Base-by-base conservation (phyloP, 2,329 filamentous ascomycete species). In the Claviceps quebecensis region DNA sequence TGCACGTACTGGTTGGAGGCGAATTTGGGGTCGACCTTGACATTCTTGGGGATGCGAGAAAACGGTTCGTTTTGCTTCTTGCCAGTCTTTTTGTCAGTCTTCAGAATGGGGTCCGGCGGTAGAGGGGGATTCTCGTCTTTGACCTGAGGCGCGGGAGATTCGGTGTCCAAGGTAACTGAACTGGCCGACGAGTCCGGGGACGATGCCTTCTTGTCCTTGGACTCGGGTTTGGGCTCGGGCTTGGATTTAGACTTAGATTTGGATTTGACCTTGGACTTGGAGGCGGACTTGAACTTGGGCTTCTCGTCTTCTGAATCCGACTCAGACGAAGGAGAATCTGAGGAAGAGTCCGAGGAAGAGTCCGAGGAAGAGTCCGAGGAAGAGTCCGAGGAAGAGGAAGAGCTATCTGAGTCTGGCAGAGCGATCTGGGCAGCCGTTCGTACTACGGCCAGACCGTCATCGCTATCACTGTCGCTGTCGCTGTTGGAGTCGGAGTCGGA, bases 1-100 rank as follows among this genome's bases (percentile, higher is more conserved):
- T 82, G 75, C 11, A 87, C 75, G 65, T 91, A 97, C 14, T 78
- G 80, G 68, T 97, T 96, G 59, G 84, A 89, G 2, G 80, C 65
- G 59, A 89, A 83, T 60, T 73, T 78, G 22, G 78, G 74, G 60
- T 88, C 84, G 53, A 87, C 84, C 56, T 71, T 70, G 59, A 80
- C 78, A 65, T 83, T 77, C 67, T 78, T 81, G 63, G 80, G 80
- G 64, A 87, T 87, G 61, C 83, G 87, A 55, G 80, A 94, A 72
- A 86, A 96, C 58, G 77, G 89, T 66, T 77, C 77, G 65, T 76
- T 83, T 56, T 70, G 74, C 69, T 75, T 71, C 69, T 76, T 78
- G 54, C 64, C 65, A 19, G 55, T 56, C 69, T 75, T 71, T 69
- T 76, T 78, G 54, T 64, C 65, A 19, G 55, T 56, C 23, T 63